Percentiles rank a stretch among this genome's conserved stretches.
These are phyloP conservation scores for Rhizopus arrhizus DNA, from an alignment of 371 early-diverging fungal species.

Conservation along the genomic window DNA sequence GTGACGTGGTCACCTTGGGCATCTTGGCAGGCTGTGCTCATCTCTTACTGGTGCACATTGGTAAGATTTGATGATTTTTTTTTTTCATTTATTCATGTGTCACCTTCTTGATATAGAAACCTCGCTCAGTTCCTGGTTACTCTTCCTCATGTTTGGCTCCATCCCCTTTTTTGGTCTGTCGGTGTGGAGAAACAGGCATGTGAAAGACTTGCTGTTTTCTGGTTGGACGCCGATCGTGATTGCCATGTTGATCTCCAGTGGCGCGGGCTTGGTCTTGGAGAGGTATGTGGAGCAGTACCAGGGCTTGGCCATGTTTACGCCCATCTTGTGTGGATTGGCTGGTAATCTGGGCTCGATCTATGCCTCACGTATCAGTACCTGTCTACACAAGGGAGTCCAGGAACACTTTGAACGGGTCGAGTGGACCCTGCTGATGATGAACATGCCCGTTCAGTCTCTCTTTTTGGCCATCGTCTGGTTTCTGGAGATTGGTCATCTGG, in stretches of 20 bases:
- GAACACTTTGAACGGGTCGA: constrained; percentile 62
- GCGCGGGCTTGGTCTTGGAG: constrained; percentile 85
- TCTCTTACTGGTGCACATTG: constrained; percentile 43
- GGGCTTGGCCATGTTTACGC: constrained; percentile 77
- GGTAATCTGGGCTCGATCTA: constrained; percentile 88
- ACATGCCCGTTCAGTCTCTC: constrained; percentile 73
- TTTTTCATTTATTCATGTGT: constrained; percentile 6
- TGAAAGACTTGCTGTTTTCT: constrained; percentile 64
- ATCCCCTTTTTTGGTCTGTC: constrained; percentile 60
- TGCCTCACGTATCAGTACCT: constrained; percentile 82
- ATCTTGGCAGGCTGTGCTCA: constrained; percentile 64
- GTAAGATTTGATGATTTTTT: constrained; percentile 30
- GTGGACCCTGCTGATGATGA: constrained; percentile 66
- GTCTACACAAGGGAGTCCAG: constrained; percentile 65
- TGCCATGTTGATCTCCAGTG: constrained; percentile 78
- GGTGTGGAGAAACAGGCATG: constrained; percentile 63
- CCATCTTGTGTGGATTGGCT: constrained; percentile 71
- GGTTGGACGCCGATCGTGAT: constrained; percentile 83
- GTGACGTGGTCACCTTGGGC: constrained; percentile 74
- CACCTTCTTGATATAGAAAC: constrained; percentile 36
- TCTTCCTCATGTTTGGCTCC: constrained; percentile 51
- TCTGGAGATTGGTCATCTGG: constrained; percentile 59
- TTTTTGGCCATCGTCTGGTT: constrained; percentile 65
- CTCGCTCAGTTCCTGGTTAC: constrained; percentile 47
- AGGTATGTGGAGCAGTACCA: constrained; percentile 72